phyloP scores from a whole-genome alignment of 2,329 filamentous ascomycete genomes.

The Stylonectria norvegica region DNA sequence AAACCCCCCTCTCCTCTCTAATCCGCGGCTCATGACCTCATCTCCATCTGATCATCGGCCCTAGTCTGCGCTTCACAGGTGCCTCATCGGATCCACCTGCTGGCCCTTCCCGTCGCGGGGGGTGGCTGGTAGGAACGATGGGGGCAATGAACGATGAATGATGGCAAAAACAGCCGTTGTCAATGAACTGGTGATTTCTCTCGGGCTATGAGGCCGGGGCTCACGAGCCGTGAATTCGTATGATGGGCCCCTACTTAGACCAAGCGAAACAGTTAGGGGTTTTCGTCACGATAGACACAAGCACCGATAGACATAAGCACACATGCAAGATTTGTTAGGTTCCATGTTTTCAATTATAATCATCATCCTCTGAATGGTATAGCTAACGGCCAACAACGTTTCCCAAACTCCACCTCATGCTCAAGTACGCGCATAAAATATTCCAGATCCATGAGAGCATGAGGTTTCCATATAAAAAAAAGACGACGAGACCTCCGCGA shows the following conservation, averaged over 20 bases:
- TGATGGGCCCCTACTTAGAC: too few relatives aligned
- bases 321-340: background rate
- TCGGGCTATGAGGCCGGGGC: too few relatives aligned
- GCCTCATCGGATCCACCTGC: slow-evolving; percentile 10
- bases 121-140: slow-evolving; percentile 8
- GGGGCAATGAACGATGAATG: slow-evolving; percentile 1
- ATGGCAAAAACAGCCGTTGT: too few relatives aligned
- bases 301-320: too few relatives aligned
- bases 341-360: background rate
- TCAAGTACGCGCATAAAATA: slow-evolving; percentile 15
- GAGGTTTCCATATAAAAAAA: slow-evolving; percentile 18
- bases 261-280: too few relatives aligned
- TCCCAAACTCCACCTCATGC: slow-evolving; percentile 6
- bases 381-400: background rate
- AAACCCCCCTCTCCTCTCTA: background rate
- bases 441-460: slow-evolving; percentile 13
- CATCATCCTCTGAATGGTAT: slow-evolving; percentile 1
- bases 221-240: too few relatives aligned
- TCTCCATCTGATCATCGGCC: slow-evolving; percentile 14
- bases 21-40: slow-evolving; percentile 26
- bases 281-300: too few relatives aligned
- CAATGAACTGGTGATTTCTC: too few relatives aligned
- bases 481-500: slow-evolving; percentile 17
- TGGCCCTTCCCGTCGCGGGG: slow-evolving; percentile 10
- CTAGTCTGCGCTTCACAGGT: slow-evolving; percentile 8